Evolutionary conservation across 2,329 filamentous ascomycete genomes (phyloP), one percentile per base, ranked within the genome.

Genomic region (Aureobasidium uvarum): DNA sequence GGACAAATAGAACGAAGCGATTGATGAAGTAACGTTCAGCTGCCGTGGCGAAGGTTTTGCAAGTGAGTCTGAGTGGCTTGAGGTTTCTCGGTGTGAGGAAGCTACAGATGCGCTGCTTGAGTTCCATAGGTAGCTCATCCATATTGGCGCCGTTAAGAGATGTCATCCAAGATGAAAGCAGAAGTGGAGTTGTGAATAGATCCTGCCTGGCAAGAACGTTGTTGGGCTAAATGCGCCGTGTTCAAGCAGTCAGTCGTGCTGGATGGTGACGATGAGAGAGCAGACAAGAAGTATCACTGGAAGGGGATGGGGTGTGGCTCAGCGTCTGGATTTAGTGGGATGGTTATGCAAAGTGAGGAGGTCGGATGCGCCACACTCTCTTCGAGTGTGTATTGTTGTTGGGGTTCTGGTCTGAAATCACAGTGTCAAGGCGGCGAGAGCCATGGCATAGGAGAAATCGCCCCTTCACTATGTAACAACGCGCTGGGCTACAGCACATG

Each of bases 101-200:
- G 39, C 55, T 59, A 14, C 39, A 59, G 55, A 45, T 45, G 14
- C 55, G 55, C 28, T 59, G 39, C 39, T 59, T 59, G 39, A 59
- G 39, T 59, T 59, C 55, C 0, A 33, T 16, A 20, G 55, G 55
- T 2, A 59, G 39, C 13, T 20, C 23, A 43, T 59, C 55, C 55
- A 59, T 59, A 38, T 31, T 33, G 39, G 16, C 25, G 38, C 39
- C 1, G 5, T 25, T 28, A 20, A 1, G 11, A 0, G 3, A 2
- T 2, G n/a, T 1, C 4, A 3, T 39, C 51, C n/a, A 39, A 25
- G 36, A 54, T 16, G n/a, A n/a, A 25, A 7, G n/a, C 25, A 10
- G 18, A 8, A 39, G 10, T 54, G 20, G 5, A 5, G 28, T 11
- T 36, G 3, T 18, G 14, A 20, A 14, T 11, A 10, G 13, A 20